These are phyloP conservation scores for Phytophthora pistaciae DNA, from an alignment of 352 stramenopile species.

Conservation along the genomic window DNA sequence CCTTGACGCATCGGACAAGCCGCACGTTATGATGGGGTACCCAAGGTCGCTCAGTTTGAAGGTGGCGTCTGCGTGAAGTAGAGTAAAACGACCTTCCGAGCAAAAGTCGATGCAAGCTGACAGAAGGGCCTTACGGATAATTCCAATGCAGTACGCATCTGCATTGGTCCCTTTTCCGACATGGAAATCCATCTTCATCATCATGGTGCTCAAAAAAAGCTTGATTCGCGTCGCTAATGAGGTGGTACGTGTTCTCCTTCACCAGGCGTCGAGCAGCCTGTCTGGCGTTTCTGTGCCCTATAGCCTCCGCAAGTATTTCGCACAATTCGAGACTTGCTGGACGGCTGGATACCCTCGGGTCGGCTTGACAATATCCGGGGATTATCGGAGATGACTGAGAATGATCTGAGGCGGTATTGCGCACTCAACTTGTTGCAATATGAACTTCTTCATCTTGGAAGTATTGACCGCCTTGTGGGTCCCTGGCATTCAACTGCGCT, in stretches of 20 bases:
- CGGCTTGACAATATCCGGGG: neutral
- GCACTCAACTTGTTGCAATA: neutral
- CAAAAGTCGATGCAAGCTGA: neutral
- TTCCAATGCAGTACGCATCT: neutral
- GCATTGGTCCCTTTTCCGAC: neutral
- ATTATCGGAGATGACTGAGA: neutral
- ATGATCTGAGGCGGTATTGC: neutral
- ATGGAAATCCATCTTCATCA: neutral
- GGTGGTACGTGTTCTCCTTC: neutral
- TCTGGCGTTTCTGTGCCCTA: neutral
- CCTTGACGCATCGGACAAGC: neutral
- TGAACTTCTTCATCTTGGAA: no score
- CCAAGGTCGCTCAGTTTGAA: conserved; percentile 16
- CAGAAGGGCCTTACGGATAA: neutral
- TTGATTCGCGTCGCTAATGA: neutral
- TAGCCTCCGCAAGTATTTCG: neutral
- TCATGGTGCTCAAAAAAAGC: neutral
- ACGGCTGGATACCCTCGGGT: neutral
- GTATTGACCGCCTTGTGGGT: no score
- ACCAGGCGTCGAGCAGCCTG: neutral
- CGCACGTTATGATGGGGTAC: conserved; percentile 7
- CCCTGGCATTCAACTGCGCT: neutral
- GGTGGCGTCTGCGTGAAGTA: neutral
- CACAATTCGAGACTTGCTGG: neutral
- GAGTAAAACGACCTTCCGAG: neutral